A percentile compares a stretch with the other conserved stretches of the same genome.
These are phyloP conservation scores for Yamadazyma ubonensis DNA, from an alignment of 805 yeast species.

Conservation along the genomic window DNA sequence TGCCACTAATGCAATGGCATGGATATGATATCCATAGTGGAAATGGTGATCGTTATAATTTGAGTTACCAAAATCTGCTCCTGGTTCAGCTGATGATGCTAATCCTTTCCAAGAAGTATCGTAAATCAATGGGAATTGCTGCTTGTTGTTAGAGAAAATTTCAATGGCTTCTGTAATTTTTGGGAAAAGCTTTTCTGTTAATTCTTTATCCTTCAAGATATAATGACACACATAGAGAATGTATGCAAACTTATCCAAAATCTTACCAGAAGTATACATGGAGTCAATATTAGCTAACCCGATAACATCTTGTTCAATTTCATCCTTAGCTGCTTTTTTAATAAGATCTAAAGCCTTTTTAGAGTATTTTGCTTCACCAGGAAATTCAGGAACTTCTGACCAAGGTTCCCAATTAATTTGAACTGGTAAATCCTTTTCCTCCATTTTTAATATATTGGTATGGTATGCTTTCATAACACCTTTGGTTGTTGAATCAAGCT, in stretches of 20 bases:
- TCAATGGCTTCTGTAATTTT: conserved; percentile 66
- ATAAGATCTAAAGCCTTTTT: conserved; percentile 39
- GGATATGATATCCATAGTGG: conserved; percentile 55
- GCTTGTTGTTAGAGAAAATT: conserved; percentile 61
- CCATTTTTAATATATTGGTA: conserved; percentile 40
- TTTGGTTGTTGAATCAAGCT: conserved; percentile 50
- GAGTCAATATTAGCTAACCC: conserved; percentile 70
- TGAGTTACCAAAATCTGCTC: conserved; percentile 28
- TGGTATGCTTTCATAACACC: conserved; percentile 47
- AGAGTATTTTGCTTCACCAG: conserved; percentile 22
- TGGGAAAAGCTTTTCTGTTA: conserved; percentile 53
- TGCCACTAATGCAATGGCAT: conserved; percentile 65
- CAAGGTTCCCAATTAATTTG: conserved; percentile 54
- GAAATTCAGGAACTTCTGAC: conserved; percentile 44
- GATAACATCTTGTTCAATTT: conserved; percentile 53
- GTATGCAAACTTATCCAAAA: conserved; percentile 87
- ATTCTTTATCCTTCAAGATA: conserved; percentile 53
- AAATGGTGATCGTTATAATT: conserved; percentile 36
- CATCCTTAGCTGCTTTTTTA: conserved; percentile 48
- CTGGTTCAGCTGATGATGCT: conserved; percentile 23
- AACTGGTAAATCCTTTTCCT: conserved; percentile 40
- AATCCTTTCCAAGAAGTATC: conserved; percentile 31
- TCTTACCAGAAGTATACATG: conserved; percentile 89
- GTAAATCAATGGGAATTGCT: conserved; percentile 25
- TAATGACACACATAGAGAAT: conserved; percentile 70